Base-by-base conservation (phyloP, 1,284 basidiomycete species). In the Austroboletus niveus region DNA sequence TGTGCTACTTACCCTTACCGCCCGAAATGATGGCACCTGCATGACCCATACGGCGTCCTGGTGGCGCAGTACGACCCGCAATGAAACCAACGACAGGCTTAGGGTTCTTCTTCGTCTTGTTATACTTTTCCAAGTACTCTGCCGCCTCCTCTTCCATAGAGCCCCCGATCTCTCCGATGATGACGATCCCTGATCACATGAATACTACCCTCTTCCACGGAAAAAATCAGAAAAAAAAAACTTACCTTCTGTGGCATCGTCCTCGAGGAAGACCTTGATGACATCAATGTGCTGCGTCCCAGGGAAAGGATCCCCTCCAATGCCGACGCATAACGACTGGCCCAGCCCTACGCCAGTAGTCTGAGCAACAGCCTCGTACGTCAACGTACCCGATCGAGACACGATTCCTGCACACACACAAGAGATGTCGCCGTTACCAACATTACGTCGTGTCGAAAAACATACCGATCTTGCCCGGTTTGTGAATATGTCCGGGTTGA, bases 111-210 rank as follows among this genome's bases (percentile, higher is more conserved):
- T 90, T 82, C 41, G 89, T 92, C 74, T 92, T 90, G 82, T 99
- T 99, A 80, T 93, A 89, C 72, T 84, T 79, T 69, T 91, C 88
- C 52, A 99, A 79, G 74, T 95, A 97, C 65, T 95, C 97, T 5
- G 97, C 97, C 15, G 97, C 97, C 61, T 99, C 96, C 72, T 99
- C 97, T 75, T 99, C 97, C 95, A 98, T 99, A 17, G 90, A 89
- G 29, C 97, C 97, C 63, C 97, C 97, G 65, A 99, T 99, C 74
- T 99, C 97, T 60, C 97, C 97, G 64, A 99, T 99, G 60, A 99
- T 79, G 51, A 99, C 96, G 60, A 99, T 95, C 64, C 92, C 92
- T 65, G 14, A 20, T 40, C 86, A 63, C 36, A 48, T 68, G 35
- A 57, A 43, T 39, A 42, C 29, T 57, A 30, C 24, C 29, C 52